Conservation (phyloP, 108 stramenopile genomes). For the Seminavis robusta region DNA sequence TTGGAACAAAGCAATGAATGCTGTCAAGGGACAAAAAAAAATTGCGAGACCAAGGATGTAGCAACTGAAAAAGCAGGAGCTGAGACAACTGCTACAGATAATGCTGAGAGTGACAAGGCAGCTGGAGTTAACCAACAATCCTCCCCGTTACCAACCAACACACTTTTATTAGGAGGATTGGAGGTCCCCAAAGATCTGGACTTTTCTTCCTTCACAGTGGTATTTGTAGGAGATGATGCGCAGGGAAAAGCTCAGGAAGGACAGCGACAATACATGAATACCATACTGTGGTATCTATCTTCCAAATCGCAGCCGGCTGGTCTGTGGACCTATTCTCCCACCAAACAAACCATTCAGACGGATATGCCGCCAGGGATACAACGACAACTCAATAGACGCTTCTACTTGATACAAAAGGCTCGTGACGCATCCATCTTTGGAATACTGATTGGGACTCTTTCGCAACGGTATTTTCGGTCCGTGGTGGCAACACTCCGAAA, state of each 20-base stretch:
- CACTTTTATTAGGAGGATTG: conserved; percentile 60
- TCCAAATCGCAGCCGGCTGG: conserved; percentile 11
- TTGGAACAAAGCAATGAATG: too few species aligned
- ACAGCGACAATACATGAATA: conserved; percentile 50
- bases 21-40: too few species aligned
- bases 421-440: conserved; percentile 82
- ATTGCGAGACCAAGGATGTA: too few species aligned
- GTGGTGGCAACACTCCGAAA: conserved; percentile 61
- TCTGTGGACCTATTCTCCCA: conserved; percentile 72
- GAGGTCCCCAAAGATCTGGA: conserved; percentile 66
- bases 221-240: conserved; percentile 73
- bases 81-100: too few species aligned
- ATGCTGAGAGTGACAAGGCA: too few species aligned
- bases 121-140: too few species aligned
- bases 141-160: too few species aligned
- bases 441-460: conserved; percentile 88
- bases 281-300: conserved; percentile 46
- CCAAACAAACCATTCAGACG: conserved; percentile 21
- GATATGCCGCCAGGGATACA: conserved; percentile 35
- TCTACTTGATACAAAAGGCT: conserved; percentile 85
- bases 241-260: conserved; percentile 21
- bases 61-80: too few species aligned
- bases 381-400: conserved; percentile 73
- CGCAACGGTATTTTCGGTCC: conserved; percentile 58
- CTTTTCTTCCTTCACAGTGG: conserved; percentile 49